A percentile compares a stretch with the other conserved stretches of the same genome.
These are phyloP conservation scores for Quercus phellos DNA, from an alignment of 331 rosid genomes.

Conservation along the genomic window DNA sequence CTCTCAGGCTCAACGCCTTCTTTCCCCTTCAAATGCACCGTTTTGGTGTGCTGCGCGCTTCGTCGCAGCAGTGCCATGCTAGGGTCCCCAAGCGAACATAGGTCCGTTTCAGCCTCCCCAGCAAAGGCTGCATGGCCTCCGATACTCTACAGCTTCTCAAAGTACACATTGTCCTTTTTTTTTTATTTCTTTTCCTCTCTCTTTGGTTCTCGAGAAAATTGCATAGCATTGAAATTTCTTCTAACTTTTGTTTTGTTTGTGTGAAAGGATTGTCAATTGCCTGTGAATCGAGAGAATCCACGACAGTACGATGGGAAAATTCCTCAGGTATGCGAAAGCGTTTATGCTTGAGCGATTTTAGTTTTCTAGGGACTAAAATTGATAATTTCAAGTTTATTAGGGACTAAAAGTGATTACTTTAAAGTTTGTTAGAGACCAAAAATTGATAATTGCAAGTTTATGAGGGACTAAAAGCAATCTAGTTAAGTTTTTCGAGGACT, in stretches of 20 bases:
- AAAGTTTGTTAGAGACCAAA: too few relatives aligned
- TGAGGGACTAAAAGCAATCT: too few relatives aligned
- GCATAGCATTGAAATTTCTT: background rate
- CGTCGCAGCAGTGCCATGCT: slow-evolving; percentile 35
- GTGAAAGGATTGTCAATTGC: slow-evolving; percentile 65
- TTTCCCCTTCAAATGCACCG: background rate
- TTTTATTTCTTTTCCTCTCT: background rate
- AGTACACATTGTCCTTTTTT: slow-evolving; percentile 22
- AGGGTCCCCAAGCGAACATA: slow-evolving; percentile 31
- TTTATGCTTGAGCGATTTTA: too few relatives aligned
- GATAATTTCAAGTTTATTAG: too few relatives aligned
- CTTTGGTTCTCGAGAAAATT: background rate
- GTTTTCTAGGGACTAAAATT: too few relatives aligned
- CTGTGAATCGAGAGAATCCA: slow-evolving; percentile 83
- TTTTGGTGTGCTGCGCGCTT: slow-evolving; percentile 14
- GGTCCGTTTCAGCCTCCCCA: slow-evolving; percentile 85
- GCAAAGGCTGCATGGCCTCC: slow-evolving; percentile 88
- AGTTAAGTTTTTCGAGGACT: too few relatives aligned
- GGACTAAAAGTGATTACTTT: too few relatives aligned
- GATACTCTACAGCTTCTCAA: slow-evolving; percentile 89
- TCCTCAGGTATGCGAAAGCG: slow-evolving; percentile 52
- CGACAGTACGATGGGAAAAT: slow-evolving; percentile 78
- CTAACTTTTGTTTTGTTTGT: background rate
- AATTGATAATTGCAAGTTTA: too few relatives aligned
- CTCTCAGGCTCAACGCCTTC: slow-evolving; percentile 7